phyloP scores from a whole-genome alignment of 805 yeast genomes.

The Teunomyces kruisii region DNA sequence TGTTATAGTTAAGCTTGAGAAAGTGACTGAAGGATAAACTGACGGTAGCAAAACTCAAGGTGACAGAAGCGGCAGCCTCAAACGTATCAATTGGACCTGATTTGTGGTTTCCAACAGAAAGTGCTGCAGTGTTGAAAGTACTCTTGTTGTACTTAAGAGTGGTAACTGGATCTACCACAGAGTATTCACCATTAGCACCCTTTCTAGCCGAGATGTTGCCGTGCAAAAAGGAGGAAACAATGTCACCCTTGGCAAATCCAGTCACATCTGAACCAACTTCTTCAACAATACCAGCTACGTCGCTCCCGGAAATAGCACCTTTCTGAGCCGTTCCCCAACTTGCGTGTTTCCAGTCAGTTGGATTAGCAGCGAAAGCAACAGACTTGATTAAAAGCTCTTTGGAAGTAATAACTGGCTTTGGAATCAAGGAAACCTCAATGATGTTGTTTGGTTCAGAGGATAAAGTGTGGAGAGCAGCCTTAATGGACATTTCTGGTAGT shows the following conservation, averaged over 20 bases:
- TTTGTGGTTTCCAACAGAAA: constrained; percentile 24
- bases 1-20: constrained; percentile 23
- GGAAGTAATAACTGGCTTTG: constrained; percentile 33
- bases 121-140: constrained; percentile 10
- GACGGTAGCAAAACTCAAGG: constrained; percentile 54
- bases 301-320: constrained; percentile 58
- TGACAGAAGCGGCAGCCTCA: constrained; percentile 67
- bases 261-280: constrained; percentile 48
- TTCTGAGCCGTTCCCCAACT: constrained; percentile 37
- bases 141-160: constrained; percentile 30
- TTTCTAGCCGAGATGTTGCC: constrained; percentile 50
- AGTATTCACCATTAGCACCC: constrained; percentile 64
- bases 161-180: constrained; percentile 34
- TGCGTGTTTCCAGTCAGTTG: constrained; percentile 70
- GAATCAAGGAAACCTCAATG: constrained; percentile 22
- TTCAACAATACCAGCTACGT: constrained; percentile 57
- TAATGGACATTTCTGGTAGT: not conserved
- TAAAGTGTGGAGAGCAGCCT: constrained; percentile 5
- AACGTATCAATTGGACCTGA: constrained; percentile 45
- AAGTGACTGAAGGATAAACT: constrained; percentile 38
- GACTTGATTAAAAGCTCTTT: constrained; percentile 49
- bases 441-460: constrained; percentile 5
- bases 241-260: constrained; percentile 41
- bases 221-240: constrained; percentile 51
- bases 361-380: constrained; percentile 59